phyloP scores from a whole-genome alignment of 192 early-diverging fungal species.

The Backusella australiensis region DNA sequence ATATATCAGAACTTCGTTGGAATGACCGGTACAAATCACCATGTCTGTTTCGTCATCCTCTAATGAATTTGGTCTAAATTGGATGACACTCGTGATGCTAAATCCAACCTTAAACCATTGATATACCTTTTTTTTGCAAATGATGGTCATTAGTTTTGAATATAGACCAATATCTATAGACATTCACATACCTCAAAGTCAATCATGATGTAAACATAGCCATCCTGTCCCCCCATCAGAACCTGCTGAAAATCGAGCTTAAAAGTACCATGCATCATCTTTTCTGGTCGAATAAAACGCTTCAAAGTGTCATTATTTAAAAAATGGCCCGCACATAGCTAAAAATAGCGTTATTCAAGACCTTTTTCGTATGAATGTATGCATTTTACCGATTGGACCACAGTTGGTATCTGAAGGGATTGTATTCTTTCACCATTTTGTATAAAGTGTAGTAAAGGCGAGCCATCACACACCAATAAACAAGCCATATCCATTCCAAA shows the following conservation, averaged over 20 bases:
- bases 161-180: background rate
- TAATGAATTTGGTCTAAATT: slow-evolving; percentile 28
- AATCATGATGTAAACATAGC: slow-evolving; percentile 29
- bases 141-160: background rate
- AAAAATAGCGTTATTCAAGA: background rate
- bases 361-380: background rate
- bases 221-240: slow-evolving; percentile 32
- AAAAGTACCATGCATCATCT: background rate
- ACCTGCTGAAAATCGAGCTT: slow-evolving; percentile 20
- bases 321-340: slow-evolving; percentile 39
- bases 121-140: slow-evolving; percentile 21
- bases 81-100: slow-evolving; percentile 13
- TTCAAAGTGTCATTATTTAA: background rate
- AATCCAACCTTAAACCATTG: slow-evolving; percentile 30
- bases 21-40: slow-evolving; percentile 36
- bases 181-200: slow-evolving; percentile 28
- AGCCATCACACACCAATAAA: slow-evolving; percentile 32
- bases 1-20: slow-evolving; percentile 32
- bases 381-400: slow-evolving; percentile 29
- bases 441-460: slow-evolving; percentile 34
- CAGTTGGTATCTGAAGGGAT: slow-evolving; percentile 18
- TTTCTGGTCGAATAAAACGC: slow-evolving; percentile 2
- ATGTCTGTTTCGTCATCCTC: slow-evolving; percentile 24
- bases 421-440: slow-evolving; percentile 27
- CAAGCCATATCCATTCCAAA: slow-evolving; percentile 29